phyloP scores from a whole-genome alignment of 139 green algal genomes.

The Yamagishiella unicocca region DNA sequence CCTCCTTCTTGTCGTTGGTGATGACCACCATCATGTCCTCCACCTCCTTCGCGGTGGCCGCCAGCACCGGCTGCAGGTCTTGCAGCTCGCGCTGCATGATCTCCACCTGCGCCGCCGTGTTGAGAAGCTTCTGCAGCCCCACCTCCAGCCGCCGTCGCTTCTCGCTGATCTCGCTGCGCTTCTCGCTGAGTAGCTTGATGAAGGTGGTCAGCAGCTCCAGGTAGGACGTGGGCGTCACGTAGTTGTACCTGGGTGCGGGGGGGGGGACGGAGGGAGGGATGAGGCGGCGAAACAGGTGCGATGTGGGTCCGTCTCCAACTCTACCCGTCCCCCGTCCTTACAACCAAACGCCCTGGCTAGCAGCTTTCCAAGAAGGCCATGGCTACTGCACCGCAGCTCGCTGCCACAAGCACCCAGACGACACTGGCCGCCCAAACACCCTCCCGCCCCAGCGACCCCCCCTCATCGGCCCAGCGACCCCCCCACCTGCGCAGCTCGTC shows the following conservation, averaged over 20 bases:
- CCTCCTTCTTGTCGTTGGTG: slow-evolving; percentile 78
- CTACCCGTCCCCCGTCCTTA: no score
- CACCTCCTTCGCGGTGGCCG: slow-evolving; percentile 77
- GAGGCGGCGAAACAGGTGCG: no score
- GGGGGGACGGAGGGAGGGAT: no score
- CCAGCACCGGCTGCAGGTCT: slow-evolving; percentile 83
- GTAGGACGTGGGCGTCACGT: slow-evolving; percentile 78
- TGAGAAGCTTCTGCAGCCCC: slow-evolving; percentile 83
- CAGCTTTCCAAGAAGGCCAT: no score
- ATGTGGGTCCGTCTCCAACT: no score
- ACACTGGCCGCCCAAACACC: no score
- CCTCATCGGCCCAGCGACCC: background rate
- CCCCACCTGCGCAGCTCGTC: slow-evolving; percentile 75
- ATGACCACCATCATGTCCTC: slow-evolving; percentile 88
- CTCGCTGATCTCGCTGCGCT: slow-evolving; percentile 71
- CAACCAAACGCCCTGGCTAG: no score
- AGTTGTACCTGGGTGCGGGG: slow-evolving; percentile 60
- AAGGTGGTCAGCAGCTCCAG: slow-evolving; percentile 81
- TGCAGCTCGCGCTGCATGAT: slow-evolving; percentile 84
- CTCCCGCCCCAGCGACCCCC: background rate
- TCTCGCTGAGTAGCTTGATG: slow-evolving; percentile 68
- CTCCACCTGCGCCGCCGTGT: slow-evolving; percentile 67
- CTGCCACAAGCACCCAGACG: no score
- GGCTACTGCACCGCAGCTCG: no score
- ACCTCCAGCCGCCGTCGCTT: slow-evolving; percentile 70